These are phyloP conservation scores for Vaccinium corymbosum DNA, from an alignment of 148 eudicot genomes.

Conservation along the genomic window DNA sequence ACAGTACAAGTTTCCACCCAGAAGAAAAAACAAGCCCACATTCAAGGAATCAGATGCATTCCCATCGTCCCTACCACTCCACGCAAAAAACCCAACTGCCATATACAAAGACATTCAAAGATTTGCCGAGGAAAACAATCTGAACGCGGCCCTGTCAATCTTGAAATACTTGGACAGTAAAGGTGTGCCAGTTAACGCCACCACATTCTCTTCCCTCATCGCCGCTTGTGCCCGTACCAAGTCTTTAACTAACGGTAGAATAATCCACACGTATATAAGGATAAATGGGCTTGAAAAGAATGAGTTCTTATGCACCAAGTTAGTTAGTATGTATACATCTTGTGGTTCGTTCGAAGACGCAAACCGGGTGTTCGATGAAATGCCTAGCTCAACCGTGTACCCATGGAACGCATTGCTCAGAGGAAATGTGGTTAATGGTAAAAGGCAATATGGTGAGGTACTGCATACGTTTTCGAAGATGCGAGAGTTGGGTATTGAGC, in stretches of 20 bases:
- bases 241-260: conserved; percentile 37
- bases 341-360: conserved; percentile 72
- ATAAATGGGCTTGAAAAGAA: conserved; percentile 63
- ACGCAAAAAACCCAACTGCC: conserved; percentile 63
- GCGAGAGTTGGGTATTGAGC: conserved; percentile 70
- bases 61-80: conserved; percentile 54
- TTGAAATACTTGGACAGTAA: conserved; percentile 58
- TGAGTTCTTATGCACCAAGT: conserved; percentile 62
- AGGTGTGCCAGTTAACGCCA: conserved; percentile 71
- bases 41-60: conserved; percentile 33
- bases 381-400: conserved; percentile 43
- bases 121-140: conserved; percentile 48
- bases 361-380: conserved; percentile 42
- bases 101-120: conserved; percentile 58
- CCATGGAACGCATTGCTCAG: conserved; percentile 91
- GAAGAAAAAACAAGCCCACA: neutral
- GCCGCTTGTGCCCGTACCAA: conserved; percentile 52
- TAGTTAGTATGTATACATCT: conserved; percentile 68
- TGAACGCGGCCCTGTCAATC: conserved; percentile 56
- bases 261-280: conserved; percentile 53
- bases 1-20: conserved; percentile 1
- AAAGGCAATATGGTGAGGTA: conserved; percentile 40
- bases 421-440: conserved; percentile 73
- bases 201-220: conserved; percentile 67
- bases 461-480: conserved; percentile 41